These are phyloP conservation scores for Hemisphaericaspora subhashii DNA, from an alignment of 1,139 yeast species.

Conservation along the genomic window DNA sequence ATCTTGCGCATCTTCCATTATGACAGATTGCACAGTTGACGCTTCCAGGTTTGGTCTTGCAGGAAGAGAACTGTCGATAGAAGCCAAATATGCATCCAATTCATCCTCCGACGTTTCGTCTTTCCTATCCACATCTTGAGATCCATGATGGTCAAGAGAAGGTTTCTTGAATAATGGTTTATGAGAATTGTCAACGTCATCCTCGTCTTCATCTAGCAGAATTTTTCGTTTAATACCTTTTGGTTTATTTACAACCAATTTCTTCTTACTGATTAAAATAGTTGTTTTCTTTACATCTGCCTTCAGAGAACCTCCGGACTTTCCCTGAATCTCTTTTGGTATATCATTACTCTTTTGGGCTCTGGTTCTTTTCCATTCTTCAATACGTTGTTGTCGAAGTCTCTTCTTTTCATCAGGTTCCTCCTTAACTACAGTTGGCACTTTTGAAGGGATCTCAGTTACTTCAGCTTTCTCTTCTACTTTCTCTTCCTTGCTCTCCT, in stretches of 20 bases:
- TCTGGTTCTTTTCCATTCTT: conserved; percentile 40
- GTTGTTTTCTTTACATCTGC: conserved; percentile 4
- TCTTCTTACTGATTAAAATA: neutral
- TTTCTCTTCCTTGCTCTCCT: too few relatives aligned
- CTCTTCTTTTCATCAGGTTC: conserved; percentile 19
- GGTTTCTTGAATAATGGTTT: conserved; percentile 30
- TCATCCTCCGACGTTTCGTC: conserved; percentile 20
- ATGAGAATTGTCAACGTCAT: neutral
- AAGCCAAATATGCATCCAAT: conserved; percentile 21
- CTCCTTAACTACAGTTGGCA: conserved; percentile 6
- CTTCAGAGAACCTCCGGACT: too few relatives aligned
- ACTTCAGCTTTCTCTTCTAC: conserved; percentile 7
- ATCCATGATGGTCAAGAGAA: conserved; percentile 13
- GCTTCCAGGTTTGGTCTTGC: neutral
- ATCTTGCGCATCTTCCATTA: conserved; percentile 15
- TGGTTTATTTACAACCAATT: conserved; percentile 1
- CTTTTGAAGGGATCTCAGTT: neutral
- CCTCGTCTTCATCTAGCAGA: conserved; percentile 19
- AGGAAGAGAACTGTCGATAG: too few relatives aligned
- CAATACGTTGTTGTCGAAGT: conserved; percentile 32
- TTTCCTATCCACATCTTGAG: too few relatives aligned
- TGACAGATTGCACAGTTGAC: conserved; percentile 8
- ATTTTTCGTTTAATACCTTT: conserved; percentile 9
- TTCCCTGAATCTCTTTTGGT: neutral
- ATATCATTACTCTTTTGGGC: conserved; percentile 12